phyloP scores from a whole-genome alignment of 768 basidiomycete genomes.

The Pleurotus platypus region DNA sequence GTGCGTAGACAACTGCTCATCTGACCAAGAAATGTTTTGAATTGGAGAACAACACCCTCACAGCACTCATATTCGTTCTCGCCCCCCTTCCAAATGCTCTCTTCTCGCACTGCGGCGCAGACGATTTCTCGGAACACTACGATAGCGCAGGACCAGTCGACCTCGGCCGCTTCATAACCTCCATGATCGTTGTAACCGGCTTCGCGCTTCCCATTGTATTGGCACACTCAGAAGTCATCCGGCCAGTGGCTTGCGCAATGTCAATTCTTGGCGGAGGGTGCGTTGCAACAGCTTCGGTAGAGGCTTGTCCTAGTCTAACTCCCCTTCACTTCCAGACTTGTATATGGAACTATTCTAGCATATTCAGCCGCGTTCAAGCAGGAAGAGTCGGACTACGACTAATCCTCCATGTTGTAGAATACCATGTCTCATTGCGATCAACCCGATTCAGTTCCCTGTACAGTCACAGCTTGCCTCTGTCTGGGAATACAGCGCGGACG shows the following conservation, averaged over 20 bases:
- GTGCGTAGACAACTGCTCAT: conserved; percentile 43
- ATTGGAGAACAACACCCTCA: conserved; percentile 2
- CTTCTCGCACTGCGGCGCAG: conserved; percentile 88
- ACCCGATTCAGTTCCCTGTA: background rate
- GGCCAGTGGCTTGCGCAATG: conserved; percentile 85
- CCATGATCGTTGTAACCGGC: conserved; percentile 87
- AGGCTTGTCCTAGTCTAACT: background rate
- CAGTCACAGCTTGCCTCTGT: too few species aligned
- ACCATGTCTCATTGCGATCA: background rate
- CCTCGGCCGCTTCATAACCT: conserved; percentile 92
- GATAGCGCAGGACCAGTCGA: conserved; percentile 72
- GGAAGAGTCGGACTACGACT: conserved; percentile 82
- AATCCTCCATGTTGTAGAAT: conserved; percentile 12
- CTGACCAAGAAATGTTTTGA: background rate
- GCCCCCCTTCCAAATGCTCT: conserved; percentile 95
- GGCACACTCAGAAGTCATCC: conserved; percentile 87
- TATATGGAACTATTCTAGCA: conserved; percentile 88
- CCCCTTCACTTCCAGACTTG: conserved; percentile 43
- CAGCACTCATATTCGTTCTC: conserved; percentile 91
- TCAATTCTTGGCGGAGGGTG: conserved; percentile 91
- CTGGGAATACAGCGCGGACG: too few species aligned
- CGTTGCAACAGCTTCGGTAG: conserved; percentile 23
- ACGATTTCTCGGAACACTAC: conserved; percentile 82
- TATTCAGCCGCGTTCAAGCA: conserved; percentile 83
- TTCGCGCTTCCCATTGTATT: conserved; percentile 91